phyloP scores from a whole-genome alignment of 306 rosid genomes.

The Gastrolobium villosum region DNA sequence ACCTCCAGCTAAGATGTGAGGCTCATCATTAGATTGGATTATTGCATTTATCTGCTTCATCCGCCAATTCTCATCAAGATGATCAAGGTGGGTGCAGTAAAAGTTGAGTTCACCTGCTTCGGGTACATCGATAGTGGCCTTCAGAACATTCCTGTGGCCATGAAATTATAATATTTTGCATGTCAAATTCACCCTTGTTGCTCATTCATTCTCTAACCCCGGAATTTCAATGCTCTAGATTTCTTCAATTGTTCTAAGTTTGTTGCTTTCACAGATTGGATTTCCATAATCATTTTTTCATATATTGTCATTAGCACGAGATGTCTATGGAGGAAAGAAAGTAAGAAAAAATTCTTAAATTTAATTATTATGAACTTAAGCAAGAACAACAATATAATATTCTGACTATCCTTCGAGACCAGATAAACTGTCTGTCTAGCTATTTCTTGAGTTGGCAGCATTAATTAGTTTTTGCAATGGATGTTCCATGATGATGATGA shows the following conservation, averaged over 20 bases:
- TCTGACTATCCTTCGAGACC: neutral
- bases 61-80: slow-evolving; percentile 94
- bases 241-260: slow-evolving; percentile 31
- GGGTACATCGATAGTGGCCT: slow-evolving; percentile 90
- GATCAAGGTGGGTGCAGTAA: slow-evolving; percentile 94
- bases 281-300: slow-evolving; percentile 41
- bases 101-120: slow-evolving; percentile 86
- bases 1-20: slow-evolving; percentile 91
- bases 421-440: slow-evolving; percentile 26
- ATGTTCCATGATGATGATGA: slow-evolving; percentile 27
- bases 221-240: slow-evolving; percentile 28
- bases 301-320: slow-evolving; percentile 33
- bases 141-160: slow-evolving; percentile 82
- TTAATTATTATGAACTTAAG: slow-evolving; percentile 12
- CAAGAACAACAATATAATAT: slow-evolving; percentile 6
- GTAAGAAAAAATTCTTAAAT: slow-evolving; percentile 35
- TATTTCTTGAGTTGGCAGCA: slow-evolving; percentile 29
- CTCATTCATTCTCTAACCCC: slow-evolving; percentile 43
- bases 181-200: slow-evolving; percentile 48
- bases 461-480: slow-evolving; percentile 4
- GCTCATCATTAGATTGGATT: slow-evolving; percentile 74
- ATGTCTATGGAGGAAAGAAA: slow-evolving; percentile 40
- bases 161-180: slow-evolving; percentile 28
- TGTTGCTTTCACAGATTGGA: slow-evolving; percentile 33
- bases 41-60: slow-evolving; percentile 96